These are phyloP conservation scores for Colletotrichum karsti DNA, from an alignment of 2,329 filamentous ascomycete genomes.

Conservation along the genomic window DNA sequence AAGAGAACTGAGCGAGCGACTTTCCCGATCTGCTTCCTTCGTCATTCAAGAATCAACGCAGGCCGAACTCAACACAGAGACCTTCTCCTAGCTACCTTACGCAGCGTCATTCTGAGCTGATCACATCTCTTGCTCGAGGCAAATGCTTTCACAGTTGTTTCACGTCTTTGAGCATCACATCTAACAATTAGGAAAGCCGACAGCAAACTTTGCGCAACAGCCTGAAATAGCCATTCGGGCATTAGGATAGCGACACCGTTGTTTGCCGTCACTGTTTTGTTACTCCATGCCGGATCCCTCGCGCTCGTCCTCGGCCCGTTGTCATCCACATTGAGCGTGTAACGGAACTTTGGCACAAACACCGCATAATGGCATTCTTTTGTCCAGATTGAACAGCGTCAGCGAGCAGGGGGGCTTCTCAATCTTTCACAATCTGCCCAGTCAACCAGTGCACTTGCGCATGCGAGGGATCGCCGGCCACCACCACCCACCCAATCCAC, in stretches of 20 bases:
- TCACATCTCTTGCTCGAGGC: not conserved
- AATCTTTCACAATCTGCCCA: slow-evolving; percentile 1
- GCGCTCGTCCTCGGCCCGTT: not conserved
- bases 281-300: not conserved
- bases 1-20: slow-evolving; percentile 3
- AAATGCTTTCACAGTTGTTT: not conserved
- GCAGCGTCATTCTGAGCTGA: not conserved
- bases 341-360: not conserved
- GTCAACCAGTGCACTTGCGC: slow-evolving; percentile 1
- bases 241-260: not conserved
- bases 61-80: not conserved
- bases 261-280: not conserved
- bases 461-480: slow-evolving; percentile 14
- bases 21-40: slow-evolving; percentile 12
- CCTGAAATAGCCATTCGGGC: not conserved
- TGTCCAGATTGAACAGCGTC: not conserved
- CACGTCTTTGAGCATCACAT: not conserved
- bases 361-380: not conserved
- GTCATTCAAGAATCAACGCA: not conserved
- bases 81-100: not conserved
- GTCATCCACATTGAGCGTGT: not conserved
- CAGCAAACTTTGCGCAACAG: slow-evolving; percentile 9
- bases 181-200: not conserved
- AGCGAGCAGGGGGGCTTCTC: not conserved
- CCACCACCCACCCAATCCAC: not conserved